Percentiles rank a stretch among this genome's conserved stretches.
These are phyloP conservation scores for Neostapfia colusana DNA, from an alignment of 176 grass and related monocot species.

Conservation along the genomic window DNA sequence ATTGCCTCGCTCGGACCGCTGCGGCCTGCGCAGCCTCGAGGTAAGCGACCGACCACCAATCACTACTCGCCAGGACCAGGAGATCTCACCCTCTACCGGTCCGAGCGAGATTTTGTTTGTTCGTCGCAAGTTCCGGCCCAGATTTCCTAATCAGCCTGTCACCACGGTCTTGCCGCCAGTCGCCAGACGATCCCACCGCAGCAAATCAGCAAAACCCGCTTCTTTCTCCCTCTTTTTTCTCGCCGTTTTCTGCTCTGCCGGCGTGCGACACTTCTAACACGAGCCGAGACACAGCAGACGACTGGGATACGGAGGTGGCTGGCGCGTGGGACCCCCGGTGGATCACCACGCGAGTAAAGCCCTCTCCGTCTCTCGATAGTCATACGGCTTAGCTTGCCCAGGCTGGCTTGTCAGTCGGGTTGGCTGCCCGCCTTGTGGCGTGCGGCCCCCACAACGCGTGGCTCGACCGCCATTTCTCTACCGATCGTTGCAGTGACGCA, in stretches of 20 bases:
- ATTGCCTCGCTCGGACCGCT: slow-evolving; percentile 82
- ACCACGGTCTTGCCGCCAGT: slow-evolving; percentile 12
- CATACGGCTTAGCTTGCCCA: slow-evolving; percentile 31
- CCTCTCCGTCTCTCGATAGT: neutral
- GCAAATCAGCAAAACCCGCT: neutral
- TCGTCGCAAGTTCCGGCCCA: neutral
- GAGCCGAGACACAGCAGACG: neutral
- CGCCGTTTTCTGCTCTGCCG: neutral
- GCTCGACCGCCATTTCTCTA: neutral
- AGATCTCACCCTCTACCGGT: too few species aligned
- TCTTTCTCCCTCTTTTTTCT: neutral
- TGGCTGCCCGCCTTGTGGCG: slow-evolving; percentile 18
- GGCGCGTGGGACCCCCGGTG: neutral
- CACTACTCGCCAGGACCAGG: slow-evolving; percentile 1
- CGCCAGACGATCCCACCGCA: neutral
- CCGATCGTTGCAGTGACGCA: neutral
- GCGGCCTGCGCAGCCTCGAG: slow-evolving; percentile 57
- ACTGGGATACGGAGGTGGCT: neutral
- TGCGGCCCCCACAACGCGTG: slow-evolving; percentile 22
- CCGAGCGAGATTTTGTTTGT: neutral
- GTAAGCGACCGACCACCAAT: slow-evolving; percentile 28
- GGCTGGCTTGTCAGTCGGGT: slow-evolving; percentile 48
- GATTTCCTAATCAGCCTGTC: neutral
- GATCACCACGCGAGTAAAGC: neutral
- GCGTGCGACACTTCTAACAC: neutral